Conservation (phyloP, 345 rosid species). For the Eucalyptus victrix region DNA sequence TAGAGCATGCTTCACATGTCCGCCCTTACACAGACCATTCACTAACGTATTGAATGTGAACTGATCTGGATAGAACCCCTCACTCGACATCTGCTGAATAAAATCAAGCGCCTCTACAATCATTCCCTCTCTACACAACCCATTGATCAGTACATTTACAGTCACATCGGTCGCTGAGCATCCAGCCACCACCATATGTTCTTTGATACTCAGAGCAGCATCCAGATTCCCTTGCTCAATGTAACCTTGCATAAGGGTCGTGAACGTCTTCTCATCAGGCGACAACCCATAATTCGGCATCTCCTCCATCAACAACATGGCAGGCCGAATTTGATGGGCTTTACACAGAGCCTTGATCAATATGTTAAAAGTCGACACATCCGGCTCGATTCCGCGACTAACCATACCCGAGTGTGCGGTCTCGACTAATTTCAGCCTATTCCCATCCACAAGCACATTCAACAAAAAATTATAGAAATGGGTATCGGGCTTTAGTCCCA, state of each 20-base stretch:
- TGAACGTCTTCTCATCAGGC: slow-evolving; percentile 83
- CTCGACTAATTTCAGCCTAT: slow-evolving; percentile 64
- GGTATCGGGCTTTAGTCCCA: slow-evolving; percentile 43
- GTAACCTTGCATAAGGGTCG: slow-evolving; percentile 81
- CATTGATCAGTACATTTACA: slow-evolving; percentile 78
- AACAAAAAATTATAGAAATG: slow-evolving; percentile 59
- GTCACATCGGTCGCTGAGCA: slow-evolving; percentile 45
- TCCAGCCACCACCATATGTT: slow-evolving; percentile 45
- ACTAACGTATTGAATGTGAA: slow-evolving; percentile 72
- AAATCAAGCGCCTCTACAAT: slow-evolving; percentile 60
- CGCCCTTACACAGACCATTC: slow-evolving; percentile 69
- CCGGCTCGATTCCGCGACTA: slow-evolving; percentile 50
- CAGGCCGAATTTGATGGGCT: slow-evolving; percentile 84
- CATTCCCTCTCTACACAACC: slow-evolving; percentile 73
- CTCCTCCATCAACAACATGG: slow-evolving; percentile 82
- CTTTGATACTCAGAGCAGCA: slow-evolving; percentile 65
- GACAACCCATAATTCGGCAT: slow-evolving; percentile 51
- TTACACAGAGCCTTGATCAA: slow-evolving; percentile 77
- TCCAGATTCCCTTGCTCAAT: slow-evolving; percentile 73
- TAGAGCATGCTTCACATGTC: slow-evolving; percentile 70
- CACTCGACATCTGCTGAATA: slow-evolving; percentile 47
- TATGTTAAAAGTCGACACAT: slow-evolving; percentile 74
- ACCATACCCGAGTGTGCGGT: slow-evolving; percentile 48
- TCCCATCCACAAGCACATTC: slow-evolving; percentile 72
- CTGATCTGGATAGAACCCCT: slow-evolving; percentile 73